These are phyloP conservation scores for Syzygium syzygioides DNA, from an alignment of 441 rosid genomes.

Conservation along the genomic window DNA sequence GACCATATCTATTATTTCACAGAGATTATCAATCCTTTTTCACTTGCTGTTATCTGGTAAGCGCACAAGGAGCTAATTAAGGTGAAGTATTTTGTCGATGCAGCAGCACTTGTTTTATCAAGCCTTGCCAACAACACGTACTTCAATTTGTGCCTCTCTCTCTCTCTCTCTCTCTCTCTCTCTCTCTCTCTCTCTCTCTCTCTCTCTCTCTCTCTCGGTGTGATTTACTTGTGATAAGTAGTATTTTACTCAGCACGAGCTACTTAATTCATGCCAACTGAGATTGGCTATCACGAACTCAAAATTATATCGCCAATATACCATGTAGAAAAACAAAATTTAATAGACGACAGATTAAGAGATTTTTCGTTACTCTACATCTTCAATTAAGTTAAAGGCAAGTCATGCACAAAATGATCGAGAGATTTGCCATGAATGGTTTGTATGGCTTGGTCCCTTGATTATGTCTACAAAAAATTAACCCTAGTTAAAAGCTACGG, in stretches of 20 bases:
- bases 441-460: background rate
- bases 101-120: background rate
- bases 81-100: background rate
- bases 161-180: background rate
- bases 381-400: background rate
- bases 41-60: background rate
- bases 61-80: background rate
- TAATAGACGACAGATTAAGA: background rate
- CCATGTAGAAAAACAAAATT: background rate
- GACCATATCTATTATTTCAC: background rate
- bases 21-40: background rate
- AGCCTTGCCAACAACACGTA: background rate
- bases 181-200: too few species aligned
- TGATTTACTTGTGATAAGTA: background rate
- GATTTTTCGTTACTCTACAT: background rate
- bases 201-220: background rate
- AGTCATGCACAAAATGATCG: too few species aligned
- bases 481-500: background rate
- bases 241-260: background rate
- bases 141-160: background rate
- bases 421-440: background rate
- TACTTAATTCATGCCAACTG: background rate
- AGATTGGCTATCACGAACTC: background rate
- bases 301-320: background rate
- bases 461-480: background rate